Percentiles rank a stretch among this genome's conserved stretches.
phyloP scores from a whole-genome alignment of 164 flowering plant species.

The Berberis thunbergii region DNA sequence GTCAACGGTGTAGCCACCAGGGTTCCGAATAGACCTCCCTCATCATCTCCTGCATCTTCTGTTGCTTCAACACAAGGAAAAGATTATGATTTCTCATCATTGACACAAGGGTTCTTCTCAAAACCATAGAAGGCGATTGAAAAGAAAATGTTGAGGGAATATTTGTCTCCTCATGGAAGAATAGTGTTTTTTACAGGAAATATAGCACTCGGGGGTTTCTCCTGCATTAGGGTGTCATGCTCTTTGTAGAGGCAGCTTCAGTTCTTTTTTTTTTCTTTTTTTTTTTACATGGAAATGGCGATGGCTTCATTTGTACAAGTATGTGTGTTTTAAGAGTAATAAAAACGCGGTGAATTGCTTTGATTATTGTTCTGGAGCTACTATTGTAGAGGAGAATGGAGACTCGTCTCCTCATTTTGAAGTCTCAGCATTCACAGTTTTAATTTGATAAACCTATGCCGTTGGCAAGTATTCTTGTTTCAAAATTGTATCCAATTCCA shows the following conservation, averaged over 20 bases:
- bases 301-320: conserved; percentile 26
- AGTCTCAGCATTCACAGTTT: no score
- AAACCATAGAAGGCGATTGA: conserved; percentile 35
- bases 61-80: conserved; percentile 32
- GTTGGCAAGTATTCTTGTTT: no score
- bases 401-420: no score
- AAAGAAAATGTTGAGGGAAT: not conserved
- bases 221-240: conserved; percentile 21
- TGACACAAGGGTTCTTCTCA: conserved; percentile 45
- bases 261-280: conserved; percentile 4
- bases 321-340: conserved; percentile 18
- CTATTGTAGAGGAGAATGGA: no score
- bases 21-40: conserved; percentile 30
- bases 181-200: conserved; percentile 18
- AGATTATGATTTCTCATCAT: conserved; percentile 49
- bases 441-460: no score
- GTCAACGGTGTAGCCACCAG: conserved; percentile 28
- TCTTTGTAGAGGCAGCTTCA: conserved; percentile 27
- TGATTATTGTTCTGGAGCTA: no score
- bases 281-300: conserved; percentile 10
- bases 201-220: conserved; percentile 16
- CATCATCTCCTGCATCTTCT: conserved; percentile 31
- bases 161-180: conserved; percentile 13
- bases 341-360: conserved; percentile 8
- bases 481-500: no score